Base-by-base conservation (phyloP, 2,329 filamentous ascomycete species). In the Diaporthe longicolla region DNA sequence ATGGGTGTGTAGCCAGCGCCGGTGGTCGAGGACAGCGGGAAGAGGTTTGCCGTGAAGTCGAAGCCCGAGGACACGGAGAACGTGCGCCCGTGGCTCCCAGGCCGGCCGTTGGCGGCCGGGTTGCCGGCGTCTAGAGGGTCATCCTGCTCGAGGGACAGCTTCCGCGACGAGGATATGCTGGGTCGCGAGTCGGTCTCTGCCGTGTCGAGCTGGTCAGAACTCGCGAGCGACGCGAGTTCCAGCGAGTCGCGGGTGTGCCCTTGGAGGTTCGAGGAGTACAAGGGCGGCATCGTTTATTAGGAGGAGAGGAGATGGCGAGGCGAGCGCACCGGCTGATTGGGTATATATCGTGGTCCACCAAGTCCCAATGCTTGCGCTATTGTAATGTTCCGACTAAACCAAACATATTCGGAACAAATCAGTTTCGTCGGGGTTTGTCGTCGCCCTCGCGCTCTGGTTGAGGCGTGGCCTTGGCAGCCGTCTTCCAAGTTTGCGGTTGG, bases 1-100 rank as follows among this genome's bases (percentile, higher is more conserved):
- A 99, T 88, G 17, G 95, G 94, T 55, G 95, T 94, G 84, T 99
- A 99, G 71, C 90, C 84, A 59, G 88, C 88, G 9, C 88, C 91
- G 5, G 93, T 87, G 1, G 94, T 96, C 61, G 95, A 95, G 69
- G 95, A 97, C 65, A 99, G 87, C 0, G 97, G 97, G 80, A 98
- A 98, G 58, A 99, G 88, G 79, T 95, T 97, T 73, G 93, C 91
- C n/a, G 94, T 93, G 82, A 98, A 98, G 84, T 98, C 96, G 83
- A 99, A 99, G 71, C 94, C 95, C 8, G 96, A 98, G 15, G 94
- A 95, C 61, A 97, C 91, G 15, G 95, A 98, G 84, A 96, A 98
- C 24, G 94, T 93, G 76, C 96, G 93, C 74, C 83, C 85, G 79
- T 88, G 78, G 71, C 71, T 74, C 70, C 59, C 80, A 63, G 84